phyloP scores from a whole-genome alignment of 768 basidiomycete genomes.

The Naganishia randhawae region DNA sequence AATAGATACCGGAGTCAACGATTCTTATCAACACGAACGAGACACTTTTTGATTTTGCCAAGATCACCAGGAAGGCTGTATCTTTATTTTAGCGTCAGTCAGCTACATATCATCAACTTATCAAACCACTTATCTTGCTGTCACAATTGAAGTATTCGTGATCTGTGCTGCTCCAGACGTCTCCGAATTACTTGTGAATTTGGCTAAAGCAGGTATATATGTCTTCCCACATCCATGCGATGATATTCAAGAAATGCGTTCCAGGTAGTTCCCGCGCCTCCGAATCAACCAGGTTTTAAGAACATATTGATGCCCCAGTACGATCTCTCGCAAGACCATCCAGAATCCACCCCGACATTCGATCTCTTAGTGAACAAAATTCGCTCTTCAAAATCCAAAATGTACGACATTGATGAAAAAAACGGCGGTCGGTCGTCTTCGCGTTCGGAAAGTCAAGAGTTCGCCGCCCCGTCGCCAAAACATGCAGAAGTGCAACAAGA shows the following conservation, averaged over 20 bases:
- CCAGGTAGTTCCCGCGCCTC: too few relatives aligned
- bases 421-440: conserved; percentile 4
- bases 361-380: background rate
- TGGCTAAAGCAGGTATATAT: background rate
- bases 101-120: background rate
- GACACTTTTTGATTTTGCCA: too few relatives aligned
- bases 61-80: too few relatives aligned
- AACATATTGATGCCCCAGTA: conserved; percentile 14
- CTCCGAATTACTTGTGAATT: background rate
- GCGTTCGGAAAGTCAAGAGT: conserved; percentile 5
- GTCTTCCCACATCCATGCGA: background rate
- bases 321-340: conserved; percentile 17
- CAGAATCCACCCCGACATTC: conserved; percentile 2
- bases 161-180: background rate
- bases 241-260: too few relatives aligned
- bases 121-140: background rate
- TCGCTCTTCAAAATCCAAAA: conserved; percentile 5
- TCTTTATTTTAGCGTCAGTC: background rate
- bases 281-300: too few relatives aligned
- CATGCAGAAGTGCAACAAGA: conserved; percentile 2
- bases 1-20: background rate
- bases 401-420: conserved; percentile 17
- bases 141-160: background rate
- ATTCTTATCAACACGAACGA: background rate
- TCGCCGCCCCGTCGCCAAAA: background rate